phyloP scores from a whole-genome alignment of 805 yeast genomes.

The Kodamaea kaohsiungensis region DNA sequence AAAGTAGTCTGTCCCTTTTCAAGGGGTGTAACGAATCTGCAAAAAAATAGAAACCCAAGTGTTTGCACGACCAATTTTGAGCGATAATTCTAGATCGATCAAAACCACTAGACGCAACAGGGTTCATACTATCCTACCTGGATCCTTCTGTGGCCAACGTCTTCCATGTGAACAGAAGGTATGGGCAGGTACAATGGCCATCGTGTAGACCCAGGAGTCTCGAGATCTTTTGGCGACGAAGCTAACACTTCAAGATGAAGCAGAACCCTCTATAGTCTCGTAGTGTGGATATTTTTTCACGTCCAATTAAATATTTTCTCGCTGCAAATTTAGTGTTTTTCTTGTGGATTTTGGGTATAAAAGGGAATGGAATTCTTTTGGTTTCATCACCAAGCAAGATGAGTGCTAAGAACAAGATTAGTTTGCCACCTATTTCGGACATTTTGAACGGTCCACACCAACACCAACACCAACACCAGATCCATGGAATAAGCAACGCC shows the following conservation, averaged over 20 bases:
- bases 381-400: slow-evolving; percentile 5
- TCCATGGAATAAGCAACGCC: background rate
- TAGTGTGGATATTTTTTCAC: background rate
- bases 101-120: slow-evolving; percentile 1
- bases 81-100: background rate
- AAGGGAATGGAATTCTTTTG: slow-evolving; percentile 5
- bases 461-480: background rate
- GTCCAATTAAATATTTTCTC: background rate
- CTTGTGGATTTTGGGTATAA: slow-evolving; percentile 6
- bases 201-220: too few relatives aligned
- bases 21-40: background rate
- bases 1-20: background rate
- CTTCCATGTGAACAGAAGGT: too few relatives aligned
- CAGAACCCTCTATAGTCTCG: background rate
- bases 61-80: background rate
- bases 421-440: slow-evolving; percentile 46
- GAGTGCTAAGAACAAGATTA: slow-evolving; percentile 19
- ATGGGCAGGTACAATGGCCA: too few relatives aligned
- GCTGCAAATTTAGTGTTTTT: slow-evolving; percentile 5
- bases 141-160: background rate
- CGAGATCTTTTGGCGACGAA: too few relatives aligned
- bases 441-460: slow-evolving; percentile 20
- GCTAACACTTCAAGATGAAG: too few relatives aligned
- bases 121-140: background rate
- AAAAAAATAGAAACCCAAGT: background rate